These are phyloP conservation scores for Tetramitus jugosus DNA, from an alignment of 208 protist species.

Conservation along the genomic window DNA sequence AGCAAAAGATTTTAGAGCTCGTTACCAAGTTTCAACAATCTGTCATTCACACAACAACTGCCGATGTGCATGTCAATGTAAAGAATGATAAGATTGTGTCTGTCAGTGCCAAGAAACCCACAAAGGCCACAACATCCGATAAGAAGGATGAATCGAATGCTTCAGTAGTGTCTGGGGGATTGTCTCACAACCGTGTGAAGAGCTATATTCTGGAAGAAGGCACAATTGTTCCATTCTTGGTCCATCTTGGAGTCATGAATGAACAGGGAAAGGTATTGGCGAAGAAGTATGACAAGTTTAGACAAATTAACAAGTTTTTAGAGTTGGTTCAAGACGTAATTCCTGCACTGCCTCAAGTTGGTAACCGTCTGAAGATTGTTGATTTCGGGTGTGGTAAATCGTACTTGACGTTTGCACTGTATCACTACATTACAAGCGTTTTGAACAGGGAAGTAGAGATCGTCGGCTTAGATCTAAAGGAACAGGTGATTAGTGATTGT, in stretches of 20 bases:
- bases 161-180: too few species aligned
- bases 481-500: neutral
- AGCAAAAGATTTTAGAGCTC: too few species aligned
- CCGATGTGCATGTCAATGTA: too few species aligned
- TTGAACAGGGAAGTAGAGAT: neutral
- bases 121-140: too few species aligned
- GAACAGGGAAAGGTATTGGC: neutral
- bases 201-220: neutral
- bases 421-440: neutral
- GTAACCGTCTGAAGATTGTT: neutral
- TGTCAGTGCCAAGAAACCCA: too few species aligned
- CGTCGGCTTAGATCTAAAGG: neutral
- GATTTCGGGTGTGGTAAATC: slow-evolving; percentile 11
- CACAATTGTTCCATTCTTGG: neutral
- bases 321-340: neutral
- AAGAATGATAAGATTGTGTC: too few species aligned
- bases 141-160: too few species aligned
- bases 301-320: slow-evolving; percentile 9
- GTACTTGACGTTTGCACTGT: neutral
- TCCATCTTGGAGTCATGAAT: neutral
- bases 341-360: neutral
- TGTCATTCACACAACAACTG: too few species aligned
- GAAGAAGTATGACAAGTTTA: neutral
- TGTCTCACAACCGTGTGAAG: neutral
- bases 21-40: too few species aligned